A percentile compares a stretch with the other conserved stretches of the same genome.
phyloP scores from a whole-genome alignment of 2,329 filamentous ascomycete genomes.

The Aspergillus bombycis region DNA sequence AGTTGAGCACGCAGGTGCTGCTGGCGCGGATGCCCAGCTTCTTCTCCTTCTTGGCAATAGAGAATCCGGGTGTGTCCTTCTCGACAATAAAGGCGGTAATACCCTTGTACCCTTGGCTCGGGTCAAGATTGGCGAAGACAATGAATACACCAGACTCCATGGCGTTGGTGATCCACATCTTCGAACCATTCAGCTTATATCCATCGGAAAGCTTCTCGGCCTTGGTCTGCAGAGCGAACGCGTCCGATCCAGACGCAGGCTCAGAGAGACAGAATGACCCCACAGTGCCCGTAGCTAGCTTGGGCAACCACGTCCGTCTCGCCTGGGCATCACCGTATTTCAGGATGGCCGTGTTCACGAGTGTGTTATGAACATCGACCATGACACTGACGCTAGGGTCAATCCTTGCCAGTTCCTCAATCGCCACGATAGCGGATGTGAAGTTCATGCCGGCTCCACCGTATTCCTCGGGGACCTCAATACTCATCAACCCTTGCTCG shows the following conservation, averaged over 20 bases:
- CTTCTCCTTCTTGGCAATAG: conserved; percentile 99
- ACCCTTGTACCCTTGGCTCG: conserved; percentile 90
- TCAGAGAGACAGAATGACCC: conserved; percentile 91
- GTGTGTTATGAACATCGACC: conserved; percentile 96
- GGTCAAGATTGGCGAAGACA: conserved; percentile 95
- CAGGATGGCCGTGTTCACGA: conserved; percentile 90
- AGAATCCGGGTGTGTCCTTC: conserved; percentile 85
- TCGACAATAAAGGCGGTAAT: conserved; percentile 96
- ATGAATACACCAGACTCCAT: conserved; percentile 95
- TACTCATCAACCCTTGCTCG: conserved; percentile 94
- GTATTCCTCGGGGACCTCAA: conserved; percentile 97
- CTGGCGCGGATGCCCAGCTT: conserved; percentile 96
- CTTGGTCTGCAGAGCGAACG: conserved; percentile 91
- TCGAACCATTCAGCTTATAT: conserved; percentile 85
- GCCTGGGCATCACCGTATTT: conserved; percentile 77
- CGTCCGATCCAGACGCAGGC: conserved; percentile 90
- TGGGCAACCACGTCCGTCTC: conserved; percentile 87
- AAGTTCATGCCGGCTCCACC: conserved; percentile 99
- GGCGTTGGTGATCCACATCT: conserved; percentile 99
- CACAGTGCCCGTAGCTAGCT: conserved; percentile 85
- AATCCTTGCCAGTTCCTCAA: conserved; percentile 91
- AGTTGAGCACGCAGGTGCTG: conserved; percentile 95
- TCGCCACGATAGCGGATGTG: conserved; percentile 91
- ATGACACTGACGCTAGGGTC: conserved; percentile 94
- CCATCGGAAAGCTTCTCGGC: conserved; percentile 81